Conservation (phyloP, 768 basidiomycete genomes). For the Russula emetica region DNA sequence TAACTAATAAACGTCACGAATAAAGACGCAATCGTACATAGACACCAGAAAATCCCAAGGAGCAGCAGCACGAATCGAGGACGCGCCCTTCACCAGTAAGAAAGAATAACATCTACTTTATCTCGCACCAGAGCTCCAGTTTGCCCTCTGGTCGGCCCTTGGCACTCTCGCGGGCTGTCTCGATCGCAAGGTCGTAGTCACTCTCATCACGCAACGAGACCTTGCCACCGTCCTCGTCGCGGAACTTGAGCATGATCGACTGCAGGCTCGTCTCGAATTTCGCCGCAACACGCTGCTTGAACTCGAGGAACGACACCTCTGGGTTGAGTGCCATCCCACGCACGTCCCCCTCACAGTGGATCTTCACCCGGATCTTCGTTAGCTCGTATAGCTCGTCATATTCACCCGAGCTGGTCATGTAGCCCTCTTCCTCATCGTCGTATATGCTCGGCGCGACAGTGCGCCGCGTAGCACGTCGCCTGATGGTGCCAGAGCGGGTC, state of each 20-base stretch:
- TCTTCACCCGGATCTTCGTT: conserved; percentile 79
- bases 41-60: background rate
- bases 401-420: conserved; percentile 63
- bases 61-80: background rate
- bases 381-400: conserved; percentile 57
- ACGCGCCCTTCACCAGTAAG: background rate
- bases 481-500: conserved; percentile 45
- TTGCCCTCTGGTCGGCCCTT: conserved; percentile 79
- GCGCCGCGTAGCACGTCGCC: conserved; percentile 44
- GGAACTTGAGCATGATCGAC: conserved; percentile 70
- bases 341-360: conserved; percentile 76
- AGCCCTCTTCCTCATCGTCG: conserved; percentile 77
- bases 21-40: background rate
- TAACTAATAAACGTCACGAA: background rate
- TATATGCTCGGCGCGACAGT: conserved; percentile 42
- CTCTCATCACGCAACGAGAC: conserved; percentile 78
- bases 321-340: conserved; percentile 82
- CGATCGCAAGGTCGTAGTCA: conserved; percentile 87
- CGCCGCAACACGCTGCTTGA: conserved; percentile 63
- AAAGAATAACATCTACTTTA: conserved; percentile 10
- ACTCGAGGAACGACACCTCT: conserved; percentile 64
- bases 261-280: conserved; percentile 65
- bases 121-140: conserved; percentile 75
- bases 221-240: conserved; percentile 84
- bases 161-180: conserved; percentile 72